Evolutionary conservation across 192 early-diverging fungal genomes (phyloP).

Genomic region (Coemansia sp.): DNA sequence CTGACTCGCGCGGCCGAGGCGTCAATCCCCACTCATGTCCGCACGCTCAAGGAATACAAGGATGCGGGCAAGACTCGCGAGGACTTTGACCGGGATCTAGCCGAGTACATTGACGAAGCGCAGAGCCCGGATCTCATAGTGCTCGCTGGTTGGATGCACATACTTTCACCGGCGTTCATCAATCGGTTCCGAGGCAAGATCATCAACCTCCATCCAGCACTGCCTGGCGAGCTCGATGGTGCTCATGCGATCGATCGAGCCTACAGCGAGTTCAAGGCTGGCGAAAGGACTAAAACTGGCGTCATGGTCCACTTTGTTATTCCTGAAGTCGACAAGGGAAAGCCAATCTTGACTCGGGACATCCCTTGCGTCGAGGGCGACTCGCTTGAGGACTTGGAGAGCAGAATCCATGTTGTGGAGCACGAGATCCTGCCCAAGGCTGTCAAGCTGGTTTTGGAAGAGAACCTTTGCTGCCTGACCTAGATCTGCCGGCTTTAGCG

Average conservation of each 20-base stretch:
- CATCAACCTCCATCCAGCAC: constrained; percentile 97
- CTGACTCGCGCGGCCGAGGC: constrained; percentile 84
- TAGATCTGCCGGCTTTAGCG: background rate
- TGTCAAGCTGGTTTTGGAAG: constrained; percentile 44
- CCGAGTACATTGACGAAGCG: constrained; percentile 61
- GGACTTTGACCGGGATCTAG: constrained; percentile 90
- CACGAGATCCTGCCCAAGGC: constrained; percentile 88
- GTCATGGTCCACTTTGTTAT: constrained; percentile 97
- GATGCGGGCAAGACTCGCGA: constrained; percentile 79
- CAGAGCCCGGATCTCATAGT: constrained; percentile 82
- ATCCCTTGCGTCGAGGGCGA: constrained; percentile 81
- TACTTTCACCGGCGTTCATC: constrained; percentile 87
- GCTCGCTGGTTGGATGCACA: constrained; percentile 99
- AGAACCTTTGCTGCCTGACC: background rate
- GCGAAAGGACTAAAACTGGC: constrained; percentile 73
- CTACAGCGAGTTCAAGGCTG: constrained; percentile 82
- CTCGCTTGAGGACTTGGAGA: constrained; percentile 79
- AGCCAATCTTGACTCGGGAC: constrained; percentile 77
- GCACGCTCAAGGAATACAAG: constrained; percentile 84
- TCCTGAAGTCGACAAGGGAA: constrained; percentile 94
- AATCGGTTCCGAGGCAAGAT: constrained; percentile 69
- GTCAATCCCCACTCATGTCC: constrained; percentile 80
- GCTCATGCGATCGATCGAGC: constrained; percentile 95
- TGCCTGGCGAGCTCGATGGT: constrained; percentile 97
- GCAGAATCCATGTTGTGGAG: constrained; percentile 88